phyloP scores from a whole-genome alignment of 441 rosid genomes.

The Dalechampia spathulata region DNA sequence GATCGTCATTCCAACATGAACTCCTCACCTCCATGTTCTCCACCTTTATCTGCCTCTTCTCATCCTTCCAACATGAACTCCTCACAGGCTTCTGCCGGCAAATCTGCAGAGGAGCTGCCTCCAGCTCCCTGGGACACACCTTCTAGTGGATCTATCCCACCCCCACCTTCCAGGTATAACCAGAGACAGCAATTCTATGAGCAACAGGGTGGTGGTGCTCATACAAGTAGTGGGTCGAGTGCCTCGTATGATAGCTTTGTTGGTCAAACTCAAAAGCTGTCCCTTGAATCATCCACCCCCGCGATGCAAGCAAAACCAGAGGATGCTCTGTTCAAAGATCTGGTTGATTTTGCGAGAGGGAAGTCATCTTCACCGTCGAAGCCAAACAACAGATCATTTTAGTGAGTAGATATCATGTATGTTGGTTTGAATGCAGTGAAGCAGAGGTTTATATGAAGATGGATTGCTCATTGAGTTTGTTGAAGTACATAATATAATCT shows the following conservation, averaged over 20 bases:
- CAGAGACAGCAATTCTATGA: constrained; percentile 78
- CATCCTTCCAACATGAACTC: constrained; percentile 27
- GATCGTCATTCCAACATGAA: constrained; percentile 29
- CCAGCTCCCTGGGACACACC: constrained; percentile 73
- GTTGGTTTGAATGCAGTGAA: constrained; percentile 23
- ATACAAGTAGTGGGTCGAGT: constrained; percentile 50
- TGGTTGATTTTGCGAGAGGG: constrained; percentile 89
- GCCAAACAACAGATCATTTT: constrained; percentile 53
- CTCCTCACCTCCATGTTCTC: constrained; percentile 35
- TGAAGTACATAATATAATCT: constrained; percentile 8
- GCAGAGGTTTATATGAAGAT: constrained; percentile 24
- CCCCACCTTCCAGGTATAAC: constrained; percentile 63
- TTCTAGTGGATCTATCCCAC: constrained; percentile 43
- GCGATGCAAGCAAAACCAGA: constrained; percentile 71
- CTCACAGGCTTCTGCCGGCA: constrained; percentile 30
- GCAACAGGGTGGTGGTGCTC: constrained; percentile 28
- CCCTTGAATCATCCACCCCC: constrained; percentile 48
- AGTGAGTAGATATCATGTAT: constrained; percentile 10
- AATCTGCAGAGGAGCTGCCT: constrained; percentile 50
- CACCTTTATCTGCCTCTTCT: constrained; percentile 27
- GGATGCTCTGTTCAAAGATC: constrained; percentile 92
- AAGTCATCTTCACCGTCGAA: constrained; percentile 63
- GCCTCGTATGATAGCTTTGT: constrained; percentile 61
- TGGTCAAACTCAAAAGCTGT: constrained; percentile 61
- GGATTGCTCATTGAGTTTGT: constrained; percentile 17